Evolutionary conservation across 179 eudicot species (phyloP).

Genomic region (Silene vulgaris): DNA sequence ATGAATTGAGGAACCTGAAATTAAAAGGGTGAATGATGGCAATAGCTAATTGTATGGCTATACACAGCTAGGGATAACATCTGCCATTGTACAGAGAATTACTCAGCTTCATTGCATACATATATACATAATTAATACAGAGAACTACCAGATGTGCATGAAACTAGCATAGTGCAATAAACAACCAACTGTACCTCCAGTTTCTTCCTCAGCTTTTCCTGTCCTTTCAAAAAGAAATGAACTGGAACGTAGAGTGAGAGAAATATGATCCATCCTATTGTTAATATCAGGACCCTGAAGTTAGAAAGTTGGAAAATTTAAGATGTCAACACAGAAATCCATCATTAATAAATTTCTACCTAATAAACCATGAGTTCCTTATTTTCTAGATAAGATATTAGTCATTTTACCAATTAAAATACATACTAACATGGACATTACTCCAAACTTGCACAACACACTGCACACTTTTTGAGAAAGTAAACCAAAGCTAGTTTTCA

Average conservation of each 20-base stretch:
- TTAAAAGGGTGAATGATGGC: background rate
- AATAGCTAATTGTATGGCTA: background rate
- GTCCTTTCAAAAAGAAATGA: constrained; percentile 81
- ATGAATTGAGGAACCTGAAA: background rate
- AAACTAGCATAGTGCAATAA: background rate
- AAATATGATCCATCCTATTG: constrained; percentile 91
- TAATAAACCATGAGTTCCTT: background rate
- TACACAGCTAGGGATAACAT: background rate
- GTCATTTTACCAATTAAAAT: background rate
- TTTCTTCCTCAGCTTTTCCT: constrained; percentile 73
- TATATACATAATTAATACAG: no score
- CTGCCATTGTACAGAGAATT: background rate
- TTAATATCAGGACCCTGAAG: constrained; percentile 70
- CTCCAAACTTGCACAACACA: constrained; percentile 4
- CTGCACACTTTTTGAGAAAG: background rate
- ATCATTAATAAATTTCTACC: background rate
- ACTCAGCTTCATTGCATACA: background rate
- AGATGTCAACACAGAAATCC: constrained; percentile 5
- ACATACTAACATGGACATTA: background rate
- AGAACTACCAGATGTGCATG: background rate
- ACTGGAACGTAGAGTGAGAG: constrained; percentile 90
- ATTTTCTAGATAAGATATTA: no score
- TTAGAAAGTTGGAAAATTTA: constrained; percentile 13
- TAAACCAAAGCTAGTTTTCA: background rate
- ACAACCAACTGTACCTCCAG: constrained; percentile 56